Evolutionary conservation across 116 monocot genomes (phyloP).

Genomic region (Zostera marina): DNA sequence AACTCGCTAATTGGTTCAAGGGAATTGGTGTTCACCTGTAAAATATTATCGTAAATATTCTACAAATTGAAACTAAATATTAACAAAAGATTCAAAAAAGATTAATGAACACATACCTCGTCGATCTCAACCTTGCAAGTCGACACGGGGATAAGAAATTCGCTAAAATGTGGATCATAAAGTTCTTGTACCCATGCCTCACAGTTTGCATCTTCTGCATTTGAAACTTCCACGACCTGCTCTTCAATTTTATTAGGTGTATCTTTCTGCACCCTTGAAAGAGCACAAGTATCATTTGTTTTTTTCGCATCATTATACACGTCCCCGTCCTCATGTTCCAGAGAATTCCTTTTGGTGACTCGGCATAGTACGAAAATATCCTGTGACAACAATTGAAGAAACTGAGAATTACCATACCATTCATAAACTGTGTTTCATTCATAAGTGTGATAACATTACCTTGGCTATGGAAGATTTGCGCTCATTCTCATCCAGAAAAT

Average conservation of each 20-base stretch:
- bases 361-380: slow-evolving; percentile 70
- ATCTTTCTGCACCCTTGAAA: neutral
- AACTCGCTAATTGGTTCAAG: slow-evolving; percentile 18
- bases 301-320: neutral
- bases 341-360: slow-evolving; percentile 57
- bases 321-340: slow-evolving; percentile 14
- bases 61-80: neutral
- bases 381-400: slow-evolving; percentile 2
- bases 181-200: slow-evolving; percentile 42
- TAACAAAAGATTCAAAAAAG: neutral
- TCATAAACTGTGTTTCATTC: neutral
- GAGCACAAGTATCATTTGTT: neutral
- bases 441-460: neutral
- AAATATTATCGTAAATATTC: neutral
- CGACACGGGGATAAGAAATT: slow-evolving; percentile 1
- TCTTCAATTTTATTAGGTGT: neutral
- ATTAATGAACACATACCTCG: slow-evolving; percentile 19
- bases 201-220: slow-evolving; percentile 18
- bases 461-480: slow-evolving; percentile 15
- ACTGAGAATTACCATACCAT: neutral
- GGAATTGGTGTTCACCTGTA: slow-evolving; percentile 14
- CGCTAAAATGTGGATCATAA: slow-evolving; percentile 21
- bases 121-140: slow-evolving; percentile 17
- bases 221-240: slow-evolving; percentile 10
- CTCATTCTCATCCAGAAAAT: slow-evolving; percentile 49